Base-by-base conservation (phyloP, 345 rosid species). In the Erodium maritimum region DNA sequence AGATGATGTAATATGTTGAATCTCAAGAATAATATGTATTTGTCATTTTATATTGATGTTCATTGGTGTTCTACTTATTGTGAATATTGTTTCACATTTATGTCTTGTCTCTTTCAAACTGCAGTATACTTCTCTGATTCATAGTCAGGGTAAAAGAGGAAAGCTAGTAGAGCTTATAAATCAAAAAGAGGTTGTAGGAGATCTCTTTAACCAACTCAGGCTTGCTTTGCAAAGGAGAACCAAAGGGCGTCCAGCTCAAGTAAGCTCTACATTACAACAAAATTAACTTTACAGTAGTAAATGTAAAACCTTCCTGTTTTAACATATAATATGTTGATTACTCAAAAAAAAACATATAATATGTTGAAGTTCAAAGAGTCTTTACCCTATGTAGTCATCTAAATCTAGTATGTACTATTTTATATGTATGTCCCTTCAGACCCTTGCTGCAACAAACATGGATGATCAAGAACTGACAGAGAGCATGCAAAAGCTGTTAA, bases 181-280 rank as follows among this genome's bases (percentile, higher is more conserved):
- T 77, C 95, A 81, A 66, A 91, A 91, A 64, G 96, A 91, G 70
- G 77, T 86, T 56, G 82, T 84, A 14, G 95, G 96, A 50, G 95
- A 88, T 80, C 96, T 86, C 61, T 91, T 91, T 71, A 84, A 91
- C 69, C 97, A 91, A 74, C 93, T 88, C 42, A 82, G 95, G 56
- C 88, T 91, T 55, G 95, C 96, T 59, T 77, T 78, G 50, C 98
- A 86, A 70, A 78, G 98, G 73, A 71, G 88, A 72, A 79, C 68
- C 54, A 66, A 75, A 69, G 84, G 77, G 24, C 98, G 83, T 56
- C 98, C 96, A 53, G 98, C 98, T 64, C 96, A 91, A 75, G 95
- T 91, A 69, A 75, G 82, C 46, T 71, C 55, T 17, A 19, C 58
- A 60, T 25, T 55, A 58, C 63, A 29, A 4, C 10, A 33, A 19